Evolutionary conservation across 2,329 filamentous ascomycete species (phyloP), one percentile per base, ranked within the genome.

Genomic region (Paraphaeosphaeria minitans): DNA sequence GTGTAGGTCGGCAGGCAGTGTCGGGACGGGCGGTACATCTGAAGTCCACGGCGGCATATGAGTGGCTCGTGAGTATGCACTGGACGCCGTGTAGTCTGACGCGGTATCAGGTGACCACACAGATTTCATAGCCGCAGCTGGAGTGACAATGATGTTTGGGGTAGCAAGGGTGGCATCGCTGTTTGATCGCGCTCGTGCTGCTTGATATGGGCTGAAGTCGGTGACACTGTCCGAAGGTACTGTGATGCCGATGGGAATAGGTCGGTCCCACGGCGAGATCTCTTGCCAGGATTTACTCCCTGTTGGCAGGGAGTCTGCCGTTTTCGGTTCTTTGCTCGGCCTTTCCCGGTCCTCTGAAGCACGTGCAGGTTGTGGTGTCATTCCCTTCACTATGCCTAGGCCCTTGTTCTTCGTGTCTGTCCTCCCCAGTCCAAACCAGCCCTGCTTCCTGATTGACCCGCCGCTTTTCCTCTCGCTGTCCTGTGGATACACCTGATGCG

Each of bases 181-280:
- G 51, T 68, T 68, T 58, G 69, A 83, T 77, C 66, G 78, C 8
- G 68, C 59, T n/a, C 73, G 69, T 14, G 59, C 58, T 37, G 61
- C 59, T 46, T 72, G 67, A 50, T 75, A 72, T 10, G 70, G 66
- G 53, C 70, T 71, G 55, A 76, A 74, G 39, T 77, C 75, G 29
- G 80, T 67, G 76, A 84, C 42, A 73, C 77, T 65, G 47, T 84
- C 82, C 14, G 85, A 83, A 2, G 89, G 85, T 47, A 92, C 79
- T 14, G 85, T 83, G 52, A 92, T 86, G 13, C 89, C 89, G 63
- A 92, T 92, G 43, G 89, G 83, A 59, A 92, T 92, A 1, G 87
- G 87, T n/a, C 86, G 82, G 66, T 89, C 87, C 58, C 84, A 85
- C 0, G 89, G 89, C 14, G 89, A 91, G 4, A 91, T 80, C 60